A percentile compares a stretch with the other conserved stretches of the same genome.
phyloP scores from a whole-genome alignment of 1,139 yeast genomes.

The Saccharomycopsis phalli region DNA sequence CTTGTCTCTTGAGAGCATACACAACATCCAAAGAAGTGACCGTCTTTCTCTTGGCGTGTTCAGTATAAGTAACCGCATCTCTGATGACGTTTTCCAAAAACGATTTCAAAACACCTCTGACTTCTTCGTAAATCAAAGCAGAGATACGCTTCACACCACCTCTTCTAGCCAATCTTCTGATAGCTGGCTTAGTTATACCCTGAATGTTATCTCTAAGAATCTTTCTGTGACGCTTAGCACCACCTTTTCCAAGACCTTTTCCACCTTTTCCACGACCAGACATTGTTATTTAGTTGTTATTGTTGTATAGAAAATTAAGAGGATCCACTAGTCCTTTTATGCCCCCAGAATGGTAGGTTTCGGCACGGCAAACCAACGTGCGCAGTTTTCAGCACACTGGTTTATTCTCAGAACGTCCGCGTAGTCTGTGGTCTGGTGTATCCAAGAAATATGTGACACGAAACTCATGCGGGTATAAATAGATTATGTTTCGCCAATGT shows the following conservation, averaged over 20 bases:
- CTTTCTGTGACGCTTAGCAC: conserved; percentile 99
- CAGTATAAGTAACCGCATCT: conserved; percentile 98
- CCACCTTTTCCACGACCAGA: conserved; percentile 99
- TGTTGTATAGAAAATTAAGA: background rate
- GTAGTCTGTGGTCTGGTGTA: too few relatives aligned
- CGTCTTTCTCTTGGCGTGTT: conserved; percentile 99
- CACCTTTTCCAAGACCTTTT: conserved; percentile 98
- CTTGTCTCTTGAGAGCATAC: conserved; percentile 99
- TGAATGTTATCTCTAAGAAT: conserved; percentile 98
- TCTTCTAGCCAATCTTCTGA: conserved; percentile 99
- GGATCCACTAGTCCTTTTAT: too few relatives aligned
- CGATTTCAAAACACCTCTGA: conserved; percentile 91
- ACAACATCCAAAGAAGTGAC: conserved; percentile 98
- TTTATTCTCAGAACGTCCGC: background rate
- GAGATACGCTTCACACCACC: conserved; percentile 99
- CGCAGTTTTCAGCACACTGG: too few relatives aligned
- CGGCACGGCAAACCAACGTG: too few relatives aligned
- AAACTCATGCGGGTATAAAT: too few relatives aligned
- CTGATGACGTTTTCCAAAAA: conserved; percentile 96
- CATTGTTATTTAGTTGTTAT: conserved; percentile 37
- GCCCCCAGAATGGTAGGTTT: too few relatives aligned
- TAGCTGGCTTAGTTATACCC: conserved; percentile 99
- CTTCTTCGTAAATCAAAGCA: conserved; percentile 97
- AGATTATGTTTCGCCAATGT: background rate
- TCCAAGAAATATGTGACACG: too few relatives aligned